Percentiles rank a stretch among this genome's conserved stretches.
Evolutionary conservation across 2,329 filamentous ascomycete species (phyloP).

Genomic region (Paraphoma chrysanthemicola): DNA sequence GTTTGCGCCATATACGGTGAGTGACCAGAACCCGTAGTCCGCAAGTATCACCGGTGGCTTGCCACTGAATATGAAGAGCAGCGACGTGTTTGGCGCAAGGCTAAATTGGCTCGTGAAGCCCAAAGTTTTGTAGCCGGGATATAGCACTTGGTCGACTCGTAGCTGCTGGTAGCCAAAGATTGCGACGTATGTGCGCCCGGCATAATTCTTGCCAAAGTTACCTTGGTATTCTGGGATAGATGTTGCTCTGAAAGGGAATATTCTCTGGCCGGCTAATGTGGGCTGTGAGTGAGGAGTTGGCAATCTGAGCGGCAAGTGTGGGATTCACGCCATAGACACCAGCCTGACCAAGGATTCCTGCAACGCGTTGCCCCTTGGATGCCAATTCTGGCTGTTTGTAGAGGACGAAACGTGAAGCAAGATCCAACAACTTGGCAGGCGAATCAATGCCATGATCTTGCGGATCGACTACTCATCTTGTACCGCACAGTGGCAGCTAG

Average conservation of each 20-base stretch:
- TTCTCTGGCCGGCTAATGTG: neutral
- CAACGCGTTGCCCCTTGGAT: neutral
- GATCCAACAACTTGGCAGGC: neutral
- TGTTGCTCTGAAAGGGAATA: constrained; percentile 2
- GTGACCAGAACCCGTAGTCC: neutral
- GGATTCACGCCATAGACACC: neutral
- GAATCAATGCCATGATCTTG: neutral
- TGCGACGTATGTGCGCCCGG: constrained; percentile 1
- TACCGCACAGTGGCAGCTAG: too few species aligned
- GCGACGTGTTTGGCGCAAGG: constrained; percentile 1
- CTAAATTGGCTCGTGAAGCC: constrained; percentile 4
- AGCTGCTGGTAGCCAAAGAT: constrained; percentile 4
- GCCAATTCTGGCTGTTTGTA: neutral
- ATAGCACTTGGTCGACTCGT: neutral
- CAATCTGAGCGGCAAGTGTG: neutral
- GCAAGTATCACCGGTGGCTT: neutral
- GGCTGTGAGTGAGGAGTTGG: constrained; percentile 1
- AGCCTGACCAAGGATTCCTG: neutral
- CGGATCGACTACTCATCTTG: too few species aligned
- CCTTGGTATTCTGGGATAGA: constrained; percentile 2
- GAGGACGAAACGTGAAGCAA: neutral
- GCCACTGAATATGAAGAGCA: constrained; percentile 3
- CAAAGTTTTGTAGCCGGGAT: neutral
- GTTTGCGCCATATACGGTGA: neutral
- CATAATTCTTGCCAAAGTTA: constrained; percentile 4